phyloP scores from a whole-genome alignment of 345 rosid genomes.

The Salix suchowensis region DNA sequence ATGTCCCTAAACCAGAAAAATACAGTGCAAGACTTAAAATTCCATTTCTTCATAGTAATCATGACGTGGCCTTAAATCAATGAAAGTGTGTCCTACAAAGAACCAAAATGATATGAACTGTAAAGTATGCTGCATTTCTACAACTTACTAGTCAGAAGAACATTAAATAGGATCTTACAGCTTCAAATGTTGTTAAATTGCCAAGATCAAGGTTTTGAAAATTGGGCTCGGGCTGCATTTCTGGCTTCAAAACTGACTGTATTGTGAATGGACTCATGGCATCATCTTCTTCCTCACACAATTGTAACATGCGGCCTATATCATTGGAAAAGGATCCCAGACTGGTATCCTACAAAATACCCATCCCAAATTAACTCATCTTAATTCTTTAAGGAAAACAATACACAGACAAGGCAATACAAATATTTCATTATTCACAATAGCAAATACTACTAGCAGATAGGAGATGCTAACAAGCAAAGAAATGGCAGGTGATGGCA shows the following conservation, averaged over 20 bases:
- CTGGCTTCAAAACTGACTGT: conserved; percentile 38
- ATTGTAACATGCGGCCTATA: conserved; percentile 49
- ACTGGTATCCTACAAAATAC: conserved; percentile 53
- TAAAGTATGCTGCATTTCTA: not conserved
- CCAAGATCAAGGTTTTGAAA: conserved; percentile 29
- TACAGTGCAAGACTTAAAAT: not conserved
- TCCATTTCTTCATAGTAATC: not conserved
- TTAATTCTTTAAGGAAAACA: not conserved
- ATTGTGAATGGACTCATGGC: conserved; percentile 61
- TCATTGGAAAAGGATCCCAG: conserved; percentile 57
- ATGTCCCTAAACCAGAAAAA: not conserved
- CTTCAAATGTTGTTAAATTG: conserved; percentile 24
- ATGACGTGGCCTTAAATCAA: not conserved
- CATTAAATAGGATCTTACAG: conserved; percentile 33
- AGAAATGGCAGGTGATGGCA: conserved; percentile 63
- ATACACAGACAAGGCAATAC: not conserved
- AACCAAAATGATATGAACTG: not conserved
- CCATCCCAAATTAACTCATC: conserved; percentile 6
- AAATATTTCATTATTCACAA: not conserved
- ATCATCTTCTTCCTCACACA: conserved; percentile 69
- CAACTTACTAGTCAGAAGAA: not conserved
- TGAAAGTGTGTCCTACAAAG: not conserved
- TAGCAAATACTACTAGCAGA: not conserved
- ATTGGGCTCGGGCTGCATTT: conserved; percentile 38
- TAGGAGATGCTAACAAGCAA: conserved; percentile 42